Base-by-base conservation (phyloP, 2,329 filamentous ascomycete genomes). In the Cyphellophora europaea region DNA sequence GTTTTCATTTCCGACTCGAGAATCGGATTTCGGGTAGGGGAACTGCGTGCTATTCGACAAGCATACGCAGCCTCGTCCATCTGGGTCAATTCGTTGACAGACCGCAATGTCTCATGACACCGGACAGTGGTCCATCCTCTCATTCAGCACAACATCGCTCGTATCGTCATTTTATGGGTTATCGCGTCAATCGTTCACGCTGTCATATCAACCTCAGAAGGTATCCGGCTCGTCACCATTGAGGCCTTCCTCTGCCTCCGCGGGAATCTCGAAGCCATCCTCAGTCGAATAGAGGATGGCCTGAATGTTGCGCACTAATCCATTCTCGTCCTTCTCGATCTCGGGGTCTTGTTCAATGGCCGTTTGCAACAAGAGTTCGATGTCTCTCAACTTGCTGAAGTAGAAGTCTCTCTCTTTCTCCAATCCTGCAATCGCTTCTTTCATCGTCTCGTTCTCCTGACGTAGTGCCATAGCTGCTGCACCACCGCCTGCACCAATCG, bases 341-440 rank as follows among this genome's bases (percentile, higher is more conserved):
- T 93, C 82, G 0, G 88, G 88, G 48, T 95, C 84, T 44, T 86
- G 82, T 50, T 98, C 91, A 54, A 93, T 82, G 8, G 88, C 87
- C 53, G 85, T 82, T 67, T 98, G 91, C 36, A 98, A 75, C 52
- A 98, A 67, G 47, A 98, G 68, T 65, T 98, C 91, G 50, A 98
- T 98, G 57, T 98, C 91, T 40, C 91, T 76, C 46, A 98, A 72
- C 71, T 98, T 98, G 72, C 85, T 93, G 64, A 98, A 98, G 71
- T 98, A 98, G 59, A 98, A 98, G 60, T 98, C 91, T 32, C 91
- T 76, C 68, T 98, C 91, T 51, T 91, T 81, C 71, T 98, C 91
- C 27, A 98, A 71, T 2, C 91, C 91, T 10, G 77, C 72, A n/a
- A 98, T 89, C 0, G 86, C 94, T 67, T 96, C 89, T 71, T 94